These are phyloP conservation scores for Fusarium lateritium DNA, from an alignment of 2,329 filamentous ascomycete genomes.

Conservation along the genomic window DNA sequence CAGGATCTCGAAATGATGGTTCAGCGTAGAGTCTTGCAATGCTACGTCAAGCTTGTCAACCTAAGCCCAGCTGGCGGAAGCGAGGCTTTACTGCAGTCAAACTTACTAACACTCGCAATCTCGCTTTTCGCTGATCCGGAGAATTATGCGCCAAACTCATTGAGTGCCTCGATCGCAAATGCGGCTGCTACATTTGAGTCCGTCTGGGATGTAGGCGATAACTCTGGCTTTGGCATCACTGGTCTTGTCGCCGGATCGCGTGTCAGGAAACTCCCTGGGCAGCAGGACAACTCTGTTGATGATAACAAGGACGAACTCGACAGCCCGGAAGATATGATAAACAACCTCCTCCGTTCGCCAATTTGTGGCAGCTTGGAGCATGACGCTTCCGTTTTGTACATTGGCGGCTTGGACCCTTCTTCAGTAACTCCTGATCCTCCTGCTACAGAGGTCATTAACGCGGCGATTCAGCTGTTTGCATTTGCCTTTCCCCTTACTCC, in stretches of 20 bases:
- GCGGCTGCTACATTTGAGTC: constrained; percentile 92
- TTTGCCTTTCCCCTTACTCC: constrained; percentile 91
- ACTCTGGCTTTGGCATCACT: constrained; percentile 93
- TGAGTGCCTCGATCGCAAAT: constrained; percentile 92
- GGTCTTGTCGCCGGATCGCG: constrained; percentile 85
- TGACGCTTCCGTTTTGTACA: constrained; percentile 86
- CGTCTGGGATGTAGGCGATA: constrained; percentile 95
- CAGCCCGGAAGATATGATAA: constrained; percentile 76
- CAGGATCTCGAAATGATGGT: constrained; percentile 95
- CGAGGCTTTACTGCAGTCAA: constrained; percentile 91
- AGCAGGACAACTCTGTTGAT: constrained; percentile 68
- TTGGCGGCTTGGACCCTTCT: constrained; percentile 62
- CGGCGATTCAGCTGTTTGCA: constrained; percentile 93
- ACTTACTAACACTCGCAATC: constrained; percentile 89
- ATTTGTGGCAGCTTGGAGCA: constrained; percentile 90
- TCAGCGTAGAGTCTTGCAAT: constrained; percentile 91
- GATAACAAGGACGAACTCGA: constrained; percentile 65
- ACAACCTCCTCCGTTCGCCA: constrained; percentile 75
- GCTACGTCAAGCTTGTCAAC: constrained; percentile 92
- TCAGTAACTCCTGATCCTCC: constrained; percentile 78
- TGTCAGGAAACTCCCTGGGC: constrained; percentile 78
- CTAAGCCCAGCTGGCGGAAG: constrained; percentile 87
- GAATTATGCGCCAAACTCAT: constrained; percentile 84
- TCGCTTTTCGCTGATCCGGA: constrained; percentile 95
- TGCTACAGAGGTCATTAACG: constrained; percentile 93